phyloP scores from a whole-genome alignment of 2,329 filamentous ascomycete genomes.

The Aschersonia sp. region DNA sequence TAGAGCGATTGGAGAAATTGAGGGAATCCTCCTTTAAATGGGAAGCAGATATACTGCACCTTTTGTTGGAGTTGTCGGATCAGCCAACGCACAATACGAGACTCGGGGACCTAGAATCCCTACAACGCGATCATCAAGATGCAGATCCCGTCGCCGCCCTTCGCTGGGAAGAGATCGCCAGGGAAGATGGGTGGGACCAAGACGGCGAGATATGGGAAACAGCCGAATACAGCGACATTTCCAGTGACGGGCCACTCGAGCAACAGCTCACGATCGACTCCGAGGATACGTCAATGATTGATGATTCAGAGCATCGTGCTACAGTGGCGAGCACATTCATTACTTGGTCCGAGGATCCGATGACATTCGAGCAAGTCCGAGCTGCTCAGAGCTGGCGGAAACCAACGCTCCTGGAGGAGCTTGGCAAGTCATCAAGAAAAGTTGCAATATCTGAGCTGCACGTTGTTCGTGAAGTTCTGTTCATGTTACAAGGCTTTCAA shows the following conservation, averaged over 20 bases:
- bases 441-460: slow-evolving; percentile 54
- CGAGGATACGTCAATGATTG: slow-evolving; percentile 16
- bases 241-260: slow-evolving; percentile 31
- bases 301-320: slow-evolving; percentile 13
- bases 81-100: slow-evolving; percentile 58
- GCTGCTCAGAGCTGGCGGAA: slow-evolving; percentile 21
- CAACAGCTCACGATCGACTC: slow-evolving; percentile 22
- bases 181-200: slow-evolving; percentile 57
- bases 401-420: slow-evolving; percentile 18
- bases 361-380: slow-evolving; percentile 15
- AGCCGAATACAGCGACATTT: slow-evolving; percentile 53
- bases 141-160: slow-evolving; percentile 32
- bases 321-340: slow-evolving; percentile 18
- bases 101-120: slow-evolving; percentile 44
- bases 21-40: slow-evolving; percentile 40
- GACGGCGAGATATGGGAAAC: slow-evolving; percentile 57
- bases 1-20: slow-evolving; percentile 43
- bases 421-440: slow-evolving; percentile 19
- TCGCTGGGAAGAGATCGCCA: slow-evolving; percentile 68
- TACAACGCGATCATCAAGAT: slow-evolving; percentile 27
- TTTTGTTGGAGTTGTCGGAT: slow-evolving; percentile 72
- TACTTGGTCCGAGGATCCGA: slow-evolving; percentile 17
- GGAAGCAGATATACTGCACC: slow-evolving; percentile 64
- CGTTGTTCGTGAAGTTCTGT: slow-evolving; percentile 61
- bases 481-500: slow-evolving; percentile 69